Percentiles rank a stretch among this genome's conserved stretches.
phyloP scores from a whole-genome alignment of 768 basidiomycete species.

The Leucosporidium scottii region DNA sequence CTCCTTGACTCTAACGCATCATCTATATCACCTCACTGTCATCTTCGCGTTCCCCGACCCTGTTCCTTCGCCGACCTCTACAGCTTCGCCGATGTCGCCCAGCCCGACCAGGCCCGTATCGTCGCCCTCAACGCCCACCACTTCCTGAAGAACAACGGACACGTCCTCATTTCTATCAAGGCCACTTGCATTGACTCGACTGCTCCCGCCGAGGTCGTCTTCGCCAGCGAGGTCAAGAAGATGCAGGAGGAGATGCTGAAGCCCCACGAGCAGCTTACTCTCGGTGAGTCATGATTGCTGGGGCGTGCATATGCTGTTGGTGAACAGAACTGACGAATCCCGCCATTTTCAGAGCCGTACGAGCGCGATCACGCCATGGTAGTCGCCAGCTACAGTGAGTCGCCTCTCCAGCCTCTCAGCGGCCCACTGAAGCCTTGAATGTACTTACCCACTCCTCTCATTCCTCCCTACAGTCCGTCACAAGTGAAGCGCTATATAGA shows the following conservation, averaged over 20 bases:
- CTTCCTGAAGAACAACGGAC: slow-evolving; percentile 91
- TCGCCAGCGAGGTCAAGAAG: slow-evolving; percentile 75
- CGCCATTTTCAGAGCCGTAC: background rate
- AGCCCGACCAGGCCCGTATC: slow-evolving; percentile 98
- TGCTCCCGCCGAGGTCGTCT: slow-evolving; percentile 78
- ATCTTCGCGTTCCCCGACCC: background rate
- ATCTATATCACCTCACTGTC: background rate
- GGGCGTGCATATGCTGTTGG: background rate
- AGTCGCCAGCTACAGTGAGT: slow-evolving; percentile 39
- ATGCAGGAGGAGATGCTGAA: slow-evolving; percentile 75
- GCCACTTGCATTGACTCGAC: slow-evolving; percentile 98
- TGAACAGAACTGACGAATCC: background rate
- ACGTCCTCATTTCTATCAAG: slow-evolving; percentile 94
- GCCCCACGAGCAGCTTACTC: slow-evolving; percentile 88
- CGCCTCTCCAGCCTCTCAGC: no score
- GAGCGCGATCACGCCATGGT: slow-evolving; percentile 40
- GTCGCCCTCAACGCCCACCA: slow-evolving; percentile 84
- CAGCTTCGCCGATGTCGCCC: slow-evolving; percentile 88
- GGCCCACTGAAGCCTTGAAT: no score
- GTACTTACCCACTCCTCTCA: no score
- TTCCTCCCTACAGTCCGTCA: no score
- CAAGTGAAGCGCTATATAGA: no score
- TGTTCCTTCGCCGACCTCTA: background rate
- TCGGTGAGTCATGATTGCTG: slow-evolving; percentile 48
- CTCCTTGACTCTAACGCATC: background rate